Conservation (phyloP, 2,329 filamentous ascomycete species). For the Peltaster fructicola region DNA sequence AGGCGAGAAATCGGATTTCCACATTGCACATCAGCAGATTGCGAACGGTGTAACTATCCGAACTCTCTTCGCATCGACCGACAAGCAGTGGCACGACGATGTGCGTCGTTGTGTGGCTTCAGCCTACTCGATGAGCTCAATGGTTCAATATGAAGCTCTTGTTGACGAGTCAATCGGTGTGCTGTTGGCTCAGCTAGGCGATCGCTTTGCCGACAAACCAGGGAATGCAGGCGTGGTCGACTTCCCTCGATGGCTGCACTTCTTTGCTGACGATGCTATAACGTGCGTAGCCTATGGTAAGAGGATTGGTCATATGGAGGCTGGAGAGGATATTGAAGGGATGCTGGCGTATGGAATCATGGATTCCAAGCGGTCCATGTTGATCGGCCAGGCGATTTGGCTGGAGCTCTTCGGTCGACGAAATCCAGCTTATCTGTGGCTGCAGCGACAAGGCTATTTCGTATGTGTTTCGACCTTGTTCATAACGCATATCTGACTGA, state of each 20-base stretch:
- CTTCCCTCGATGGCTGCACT: constrained; percentile 58
- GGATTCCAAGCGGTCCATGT: constrained; percentile 49
- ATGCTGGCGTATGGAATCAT: constrained; percentile 50
- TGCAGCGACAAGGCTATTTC: constrained; percentile 52
- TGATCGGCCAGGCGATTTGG: constrained; percentile 58
- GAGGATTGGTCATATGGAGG: constrained; percentile 57
- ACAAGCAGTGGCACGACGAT: constrained; percentile 58
- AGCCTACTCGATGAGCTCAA: constrained; percentile 59
- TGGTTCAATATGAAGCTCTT: constrained; percentile 64
- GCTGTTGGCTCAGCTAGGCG: constrained; percentile 40
- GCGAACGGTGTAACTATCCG: constrained; percentile 49
- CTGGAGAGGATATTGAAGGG: constrained; percentile 56
- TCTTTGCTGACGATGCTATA: constrained; percentile 68
- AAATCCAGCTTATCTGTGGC: constrained; percentile 53
- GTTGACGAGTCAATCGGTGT: constrained; percentile 58
- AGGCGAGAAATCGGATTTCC: constrained; percentile 42
- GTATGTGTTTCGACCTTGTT: too few species aligned
- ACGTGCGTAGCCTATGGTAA: constrained; percentile 63
- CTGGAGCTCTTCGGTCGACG: constrained; percentile 54
- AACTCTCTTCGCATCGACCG: constrained; percentile 59
- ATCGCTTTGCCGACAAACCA: constrained; percentile 24
- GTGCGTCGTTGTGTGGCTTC: constrained; percentile 59
- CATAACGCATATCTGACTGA: too few species aligned
- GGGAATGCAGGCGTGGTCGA: constrained; percentile 31
- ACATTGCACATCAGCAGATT: constrained; percentile 59